A percentile compares a stretch with the other conserved stretches of the same genome.
Conservation (phyloP, 768 basidiomycete genomes). For the Strobilomyces confusus region DNA sequence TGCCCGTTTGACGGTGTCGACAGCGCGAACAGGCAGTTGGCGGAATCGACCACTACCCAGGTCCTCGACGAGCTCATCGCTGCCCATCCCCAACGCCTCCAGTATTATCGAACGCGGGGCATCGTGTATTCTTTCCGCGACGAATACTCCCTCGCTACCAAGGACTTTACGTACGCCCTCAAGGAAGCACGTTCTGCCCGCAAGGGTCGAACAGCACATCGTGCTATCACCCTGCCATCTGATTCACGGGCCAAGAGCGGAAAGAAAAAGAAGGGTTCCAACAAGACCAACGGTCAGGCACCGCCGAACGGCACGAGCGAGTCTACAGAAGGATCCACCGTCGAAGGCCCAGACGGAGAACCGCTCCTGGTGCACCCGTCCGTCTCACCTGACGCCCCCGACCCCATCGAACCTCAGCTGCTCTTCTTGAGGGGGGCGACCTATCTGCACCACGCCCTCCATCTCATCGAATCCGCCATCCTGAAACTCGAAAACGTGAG, state of each 20-base stretch:
- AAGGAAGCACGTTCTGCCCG: slow-evolving; percentile 72
- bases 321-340: slow-evolving; percentile 35
- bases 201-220: slow-evolving; percentile 57
- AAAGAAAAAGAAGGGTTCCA: slow-evolving; percentile 52
- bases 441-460: slow-evolving; percentile 74
- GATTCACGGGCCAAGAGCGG: slow-evolving; percentile 41
- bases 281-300: slow-evolving; percentile 57
- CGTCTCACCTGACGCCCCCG: slow-evolving; percentile 71
- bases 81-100: slow-evolving; percentile 67
- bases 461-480: slow-evolving; percentile 69
- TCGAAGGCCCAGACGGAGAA: slow-evolving; percentile 50
- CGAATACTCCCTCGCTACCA: slow-evolving; percentile 68
- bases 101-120: slow-evolving; percentile 86
- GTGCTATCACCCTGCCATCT: slow-evolving; percentile 36
- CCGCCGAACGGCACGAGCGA: slow-evolving; percentile 64
- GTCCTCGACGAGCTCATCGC: slow-evolving; percentile 78
- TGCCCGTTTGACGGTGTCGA: slow-evolving; percentile 15
- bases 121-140: slow-evolving; percentile 88
- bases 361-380: slow-evolving; percentile 63
- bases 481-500: slow-evolving; percentile 66
- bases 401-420: slow-evolving; percentile 82
- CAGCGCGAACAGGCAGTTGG: slow-evolving; percentile 60
- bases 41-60: slow-evolving; percentile 77
- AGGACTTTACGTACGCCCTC: slow-evolving; percentile 78
- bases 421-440: slow-evolving; percentile 82